Evolutionary conservation across 1,284 basidiomycete genomes (phyloP).

Genomic region (Cryptococcus jaspeensis): DNA sequence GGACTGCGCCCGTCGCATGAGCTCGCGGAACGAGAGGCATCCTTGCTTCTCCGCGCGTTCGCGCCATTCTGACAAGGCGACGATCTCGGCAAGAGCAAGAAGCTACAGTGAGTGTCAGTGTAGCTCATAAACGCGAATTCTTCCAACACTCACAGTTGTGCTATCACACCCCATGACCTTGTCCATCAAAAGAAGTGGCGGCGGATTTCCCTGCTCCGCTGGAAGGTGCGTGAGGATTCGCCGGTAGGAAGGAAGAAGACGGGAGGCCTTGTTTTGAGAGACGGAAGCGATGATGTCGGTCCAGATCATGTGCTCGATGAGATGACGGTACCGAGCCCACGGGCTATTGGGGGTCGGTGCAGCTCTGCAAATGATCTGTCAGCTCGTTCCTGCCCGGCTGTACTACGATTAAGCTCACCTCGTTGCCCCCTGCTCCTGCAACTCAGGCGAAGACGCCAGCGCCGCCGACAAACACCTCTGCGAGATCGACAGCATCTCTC

Average conservation of each 20-base stretch:
- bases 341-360: conserved; percentile 1
- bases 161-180: conserved; percentile 81
- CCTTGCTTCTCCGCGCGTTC: conserved; percentile 47
- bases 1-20: conserved; percentile 57
- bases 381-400: neutral
- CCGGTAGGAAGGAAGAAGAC: conserved; percentile 61
- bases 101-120: conserved; percentile 55
- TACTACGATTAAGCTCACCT: neutral
- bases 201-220: conserved; percentile 5
- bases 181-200: conserved; percentile 62
- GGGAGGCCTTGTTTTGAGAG: conserved; percentile 61
- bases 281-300: conserved; percentile 76
- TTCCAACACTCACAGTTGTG: conserved; percentile 33
- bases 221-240: conserved; percentile 56
- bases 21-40: conserved; percentile 53
- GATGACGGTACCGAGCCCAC: conserved; percentile 18
- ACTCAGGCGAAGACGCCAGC: conserved; percentile 16
- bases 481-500: conserved; percentile 17
- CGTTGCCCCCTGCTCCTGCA: neutral
- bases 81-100: conserved; percentile 71
- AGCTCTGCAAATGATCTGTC: neutral
- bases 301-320: conserved; percentile 78
- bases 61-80: conserved; percentile 67
- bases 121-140: neutral
- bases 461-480: conserved; percentile 21